These are phyloP conservation scores for Physaria fendleri DNA, from an alignment of 345 rosid species.

Conservation along the genomic window DNA sequence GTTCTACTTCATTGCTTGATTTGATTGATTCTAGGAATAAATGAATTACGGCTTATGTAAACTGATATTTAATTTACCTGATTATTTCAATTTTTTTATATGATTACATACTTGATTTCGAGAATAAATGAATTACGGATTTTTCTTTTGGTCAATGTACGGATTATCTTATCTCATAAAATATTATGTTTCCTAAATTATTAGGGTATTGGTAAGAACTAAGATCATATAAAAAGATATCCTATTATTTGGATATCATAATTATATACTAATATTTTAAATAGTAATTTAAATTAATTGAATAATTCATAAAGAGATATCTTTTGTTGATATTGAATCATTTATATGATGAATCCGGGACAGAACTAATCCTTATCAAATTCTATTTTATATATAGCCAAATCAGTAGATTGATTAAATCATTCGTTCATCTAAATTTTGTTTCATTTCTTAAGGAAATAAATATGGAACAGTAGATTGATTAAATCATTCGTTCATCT, in stretches of 20 bases:
- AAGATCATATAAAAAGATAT: no score
- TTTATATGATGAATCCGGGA: not conserved
- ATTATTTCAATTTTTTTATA: not conserved
- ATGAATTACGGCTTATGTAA: not conserved
- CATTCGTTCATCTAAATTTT: not conserved
- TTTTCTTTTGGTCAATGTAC: no score
- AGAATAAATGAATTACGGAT: not conserved
- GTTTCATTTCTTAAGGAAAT: not conserved
- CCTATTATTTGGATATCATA: no score
- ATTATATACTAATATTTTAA: no score
- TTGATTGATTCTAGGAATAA: no score
- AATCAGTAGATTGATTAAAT: not conserved
- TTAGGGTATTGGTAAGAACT: no score
- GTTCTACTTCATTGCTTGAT: not conserved
- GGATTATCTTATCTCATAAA: no score
- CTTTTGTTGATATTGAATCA: not conserved
- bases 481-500: not conserved
- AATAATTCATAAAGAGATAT: not conserved
- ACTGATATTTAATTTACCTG: conserved; percentile 2
- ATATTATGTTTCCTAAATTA: no score
- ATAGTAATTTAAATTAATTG: not conserved
- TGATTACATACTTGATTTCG: not conserved
- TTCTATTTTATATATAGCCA: no score
- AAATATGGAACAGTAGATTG: not conserved
- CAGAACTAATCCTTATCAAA: not conserved